phyloP scores from a whole-genome alignment of 2,329 filamentous ascomycete genomes.

The Fusarium nelsonii region DNA sequence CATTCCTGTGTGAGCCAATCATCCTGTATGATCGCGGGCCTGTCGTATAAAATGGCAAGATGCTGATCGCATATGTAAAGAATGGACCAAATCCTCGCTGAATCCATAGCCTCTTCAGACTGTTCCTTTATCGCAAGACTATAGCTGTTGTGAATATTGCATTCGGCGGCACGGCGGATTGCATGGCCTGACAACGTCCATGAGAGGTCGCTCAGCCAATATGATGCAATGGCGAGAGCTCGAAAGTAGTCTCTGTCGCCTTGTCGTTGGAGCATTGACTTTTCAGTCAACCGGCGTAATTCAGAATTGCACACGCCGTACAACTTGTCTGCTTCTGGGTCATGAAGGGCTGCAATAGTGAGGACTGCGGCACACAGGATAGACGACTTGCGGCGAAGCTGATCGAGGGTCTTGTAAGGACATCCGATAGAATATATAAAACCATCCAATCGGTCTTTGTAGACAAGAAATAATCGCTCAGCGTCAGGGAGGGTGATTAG shows the following conservation, averaged over 20 bases:
- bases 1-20: constrained; percentile 68
- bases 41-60: constrained; percentile 70
- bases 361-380: constrained; percentile 67
- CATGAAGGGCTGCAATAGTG: constrained; percentile 69
- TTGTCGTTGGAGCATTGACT: constrained; percentile 53
- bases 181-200: constrained; percentile 71
- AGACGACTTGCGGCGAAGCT: constrained; percentile 66
- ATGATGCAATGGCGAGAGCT: constrained; percentile 70
- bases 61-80: constrained; percentile 72
- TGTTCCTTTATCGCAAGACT: constrained; percentile 54
- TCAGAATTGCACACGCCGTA: constrained; percentile 63
- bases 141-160: constrained; percentile 59
- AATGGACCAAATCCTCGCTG: constrained; percentile 71
- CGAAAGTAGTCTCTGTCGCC: constrained; percentile 64
- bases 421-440: constrained; percentile 66
- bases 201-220: constrained; percentile 70
- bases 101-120: constrained; percentile 61
- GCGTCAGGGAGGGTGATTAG: constrained; percentile 60
- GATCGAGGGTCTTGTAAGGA: constrained; percentile 62
- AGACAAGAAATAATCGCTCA: constrained; percentile 63
- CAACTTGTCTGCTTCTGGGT: constrained; percentile 63
- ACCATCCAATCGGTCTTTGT: constrained; percentile 63
- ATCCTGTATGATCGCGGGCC: constrained; percentile 69
- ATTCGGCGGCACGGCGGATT: constrained; percentile 63
- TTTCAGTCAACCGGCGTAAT: constrained; percentile 66